phyloP scores from a whole-genome alignment of 768 basidiomycete species.

The Suillus subluteus region DNA sequence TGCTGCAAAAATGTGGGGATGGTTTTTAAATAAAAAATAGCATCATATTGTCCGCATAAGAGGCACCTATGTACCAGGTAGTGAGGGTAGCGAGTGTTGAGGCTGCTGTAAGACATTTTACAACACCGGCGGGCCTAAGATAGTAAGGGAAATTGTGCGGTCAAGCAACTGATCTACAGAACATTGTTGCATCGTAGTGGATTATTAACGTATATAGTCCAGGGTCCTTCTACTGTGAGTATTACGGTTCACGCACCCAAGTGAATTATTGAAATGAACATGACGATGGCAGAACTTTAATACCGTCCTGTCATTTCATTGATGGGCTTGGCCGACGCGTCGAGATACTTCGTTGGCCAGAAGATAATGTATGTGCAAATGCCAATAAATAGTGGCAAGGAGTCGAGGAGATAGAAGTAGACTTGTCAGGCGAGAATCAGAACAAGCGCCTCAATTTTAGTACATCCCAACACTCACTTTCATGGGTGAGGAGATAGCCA shows the following conservation, averaged over 20 bases:
- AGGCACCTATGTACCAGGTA: no score
- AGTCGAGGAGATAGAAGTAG: slow-evolving; percentile 34
- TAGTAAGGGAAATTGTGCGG: background rate
- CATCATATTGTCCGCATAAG: no score
- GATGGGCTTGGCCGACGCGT: background rate
- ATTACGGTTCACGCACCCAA: background rate
- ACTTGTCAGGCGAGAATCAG: slow-evolving; percentile 17
- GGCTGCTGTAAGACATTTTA: no score
- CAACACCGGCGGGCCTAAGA: no score
- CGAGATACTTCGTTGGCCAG: slow-evolving; percentile 34
- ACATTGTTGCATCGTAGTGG: background rate
- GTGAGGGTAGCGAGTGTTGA: no score
- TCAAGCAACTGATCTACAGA: background rate
- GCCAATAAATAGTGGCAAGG: slow-evolving; percentile 31
- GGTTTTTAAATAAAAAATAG: no score
- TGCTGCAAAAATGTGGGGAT: no score
- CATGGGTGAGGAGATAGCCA: slow-evolving; percentile 27
- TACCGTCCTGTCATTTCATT: slow-evolving; percentile 5
- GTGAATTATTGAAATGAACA: background rate
- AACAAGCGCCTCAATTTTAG: background rate
- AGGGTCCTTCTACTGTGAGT: background rate
- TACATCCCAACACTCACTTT: slow-evolving; percentile 19
- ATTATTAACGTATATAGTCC: background rate
- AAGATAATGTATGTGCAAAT: slow-evolving; percentile 25
- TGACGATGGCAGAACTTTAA: background rate